Percentiles rank a stretch among this genome's conserved stretches.
These are phyloP conservation scores for Vitis cinerea DNA, from an alignment of 164 flowering plant genomes.

Conservation along the genomic window DNA sequence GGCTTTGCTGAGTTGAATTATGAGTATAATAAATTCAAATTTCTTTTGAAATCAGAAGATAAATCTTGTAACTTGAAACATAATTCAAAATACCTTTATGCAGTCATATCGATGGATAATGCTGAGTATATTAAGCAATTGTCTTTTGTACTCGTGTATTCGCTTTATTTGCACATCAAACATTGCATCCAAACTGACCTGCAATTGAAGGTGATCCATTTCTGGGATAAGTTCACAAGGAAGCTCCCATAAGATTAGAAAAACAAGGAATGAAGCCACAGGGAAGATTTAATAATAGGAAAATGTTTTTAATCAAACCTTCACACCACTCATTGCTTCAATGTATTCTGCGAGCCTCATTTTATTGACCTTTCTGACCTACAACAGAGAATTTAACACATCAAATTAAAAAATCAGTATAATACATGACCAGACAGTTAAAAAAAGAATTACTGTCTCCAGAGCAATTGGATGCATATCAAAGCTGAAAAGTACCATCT, in stretches of 20 bases:
- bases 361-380: slow-evolving; percentile 51
- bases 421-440: neutral
- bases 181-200: slow-evolving; percentile 53
- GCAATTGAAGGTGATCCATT: slow-evolving; percentile 9
- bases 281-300: neutral
- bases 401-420: neutral
- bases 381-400: neutral
- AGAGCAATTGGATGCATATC: neutral
- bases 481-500: slow-evolving; percentile 30
- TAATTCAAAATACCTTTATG: slow-evolving; percentile 33
- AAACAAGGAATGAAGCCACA: neutral
- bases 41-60: too few relatives aligned
- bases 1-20: too few relatives aligned
- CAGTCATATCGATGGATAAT: slow-evolving; percentile 52
- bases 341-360: slow-evolving; percentile 57
- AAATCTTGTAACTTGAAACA: too few relatives aligned
- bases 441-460: neutral
- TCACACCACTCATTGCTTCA: slow-evolving; percentile 51
- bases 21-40: too few relatives aligned
- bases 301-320: slow-evolving; percentile 26
- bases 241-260: slow-evolving; percentile 1
- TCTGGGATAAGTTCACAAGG: neutral
- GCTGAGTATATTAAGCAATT: slow-evolving; percentile 46
- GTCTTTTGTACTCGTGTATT: slow-evolving; percentile 58
- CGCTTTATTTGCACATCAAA: slow-evolving; percentile 59